Evolutionary conservation across 352 stramenopile species (phyloP).

Genomic region (Phytopythium oedochilum): DNA sequence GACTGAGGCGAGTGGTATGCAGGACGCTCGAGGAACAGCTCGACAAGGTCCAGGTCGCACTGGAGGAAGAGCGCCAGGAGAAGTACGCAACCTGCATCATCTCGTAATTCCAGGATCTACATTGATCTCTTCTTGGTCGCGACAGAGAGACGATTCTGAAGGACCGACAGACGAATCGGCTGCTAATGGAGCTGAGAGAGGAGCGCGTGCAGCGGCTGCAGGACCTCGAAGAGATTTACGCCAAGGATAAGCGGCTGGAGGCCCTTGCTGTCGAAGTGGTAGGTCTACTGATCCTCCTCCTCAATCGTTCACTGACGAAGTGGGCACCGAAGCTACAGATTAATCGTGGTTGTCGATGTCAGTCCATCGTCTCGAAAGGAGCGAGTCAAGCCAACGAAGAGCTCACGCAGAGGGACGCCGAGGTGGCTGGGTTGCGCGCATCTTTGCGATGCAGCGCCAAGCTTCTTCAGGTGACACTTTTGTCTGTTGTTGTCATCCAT

Average conservation of each 20-base stretch:
- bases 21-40: slow-evolving; percentile 61
- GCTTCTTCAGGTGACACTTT: slow-evolving; percentile 42
- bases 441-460: slow-evolving; percentile 65
- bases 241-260: slow-evolving; percentile 72
- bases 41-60: slow-evolving; percentile 47
- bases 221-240: slow-evolving; percentile 76
- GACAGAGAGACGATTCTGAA: slow-evolving; percentile 65
- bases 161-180: slow-evolving; percentile 57
- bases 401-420: slow-evolving; percentile 64
- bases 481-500: not conserved
- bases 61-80: slow-evolving; percentile 68
- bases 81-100: slow-evolving; percentile 29
- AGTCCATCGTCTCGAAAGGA: slow-evolving; percentile 42
- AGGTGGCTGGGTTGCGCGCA: slow-evolving; percentile 56
- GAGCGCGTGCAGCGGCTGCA: slow-evolving; percentile 76
- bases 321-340: too few relatives aligned
- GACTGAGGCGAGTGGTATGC: not conserved
- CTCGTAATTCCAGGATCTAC: not conserved
- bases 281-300: too few relatives aligned
- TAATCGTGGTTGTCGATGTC: too few relatives aligned
- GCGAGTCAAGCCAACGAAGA: slow-evolving; percentile 46
- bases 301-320: too few relatives aligned
- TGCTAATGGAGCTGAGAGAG: slow-evolving; percentile 67
- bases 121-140: not conserved
- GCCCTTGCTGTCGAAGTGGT: slow-evolving; percentile 57